Evolutionary conservation across 2,329 filamentous ascomycete species (phyloP).

Genomic region (Aspergillus fumigatiaffinis): DNA sequence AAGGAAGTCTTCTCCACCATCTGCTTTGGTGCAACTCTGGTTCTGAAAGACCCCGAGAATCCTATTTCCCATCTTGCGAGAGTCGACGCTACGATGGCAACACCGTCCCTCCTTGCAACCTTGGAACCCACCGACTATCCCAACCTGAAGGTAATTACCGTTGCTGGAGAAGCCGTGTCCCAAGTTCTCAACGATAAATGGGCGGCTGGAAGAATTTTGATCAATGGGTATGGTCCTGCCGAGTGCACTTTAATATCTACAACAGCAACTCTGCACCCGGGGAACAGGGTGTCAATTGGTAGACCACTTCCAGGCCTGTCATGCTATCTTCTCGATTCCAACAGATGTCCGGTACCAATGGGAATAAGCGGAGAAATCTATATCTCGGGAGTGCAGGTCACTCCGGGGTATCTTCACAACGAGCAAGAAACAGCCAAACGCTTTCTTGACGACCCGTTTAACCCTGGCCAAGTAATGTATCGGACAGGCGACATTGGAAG

Average conservation of each 20-base stretch:
- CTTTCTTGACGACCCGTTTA: background rate
- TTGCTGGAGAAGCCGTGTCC: background rate
- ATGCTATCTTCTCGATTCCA: background rate
- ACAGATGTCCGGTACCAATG: background rate
- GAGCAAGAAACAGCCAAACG: conserved; percentile 11
- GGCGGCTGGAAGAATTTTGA: background rate
- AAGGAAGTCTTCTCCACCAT: conserved; percentile 40
- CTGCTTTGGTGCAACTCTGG: conserved; percentile 25
- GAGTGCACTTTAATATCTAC: background rate
- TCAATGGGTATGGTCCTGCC: background rate
- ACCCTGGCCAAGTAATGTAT: background rate
- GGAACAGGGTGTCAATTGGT: background rate
- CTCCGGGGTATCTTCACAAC: background rate
- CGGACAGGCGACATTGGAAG: background rate
- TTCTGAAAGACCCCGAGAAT: background rate
- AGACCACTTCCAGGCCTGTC: background rate
- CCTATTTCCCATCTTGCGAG: background rate
- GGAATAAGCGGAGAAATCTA: background rate
- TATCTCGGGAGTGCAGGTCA: background rate
- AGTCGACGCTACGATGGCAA: background rate
- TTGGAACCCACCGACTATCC: background rate
- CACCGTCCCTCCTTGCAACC: background rate
- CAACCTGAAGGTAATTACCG: background rate
- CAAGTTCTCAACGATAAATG: background rate
- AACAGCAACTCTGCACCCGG: background rate